Base-by-base conservation (phyloP, 2,329 filamentous ascomycete species). In the Diaporthe ampelina region DNA sequence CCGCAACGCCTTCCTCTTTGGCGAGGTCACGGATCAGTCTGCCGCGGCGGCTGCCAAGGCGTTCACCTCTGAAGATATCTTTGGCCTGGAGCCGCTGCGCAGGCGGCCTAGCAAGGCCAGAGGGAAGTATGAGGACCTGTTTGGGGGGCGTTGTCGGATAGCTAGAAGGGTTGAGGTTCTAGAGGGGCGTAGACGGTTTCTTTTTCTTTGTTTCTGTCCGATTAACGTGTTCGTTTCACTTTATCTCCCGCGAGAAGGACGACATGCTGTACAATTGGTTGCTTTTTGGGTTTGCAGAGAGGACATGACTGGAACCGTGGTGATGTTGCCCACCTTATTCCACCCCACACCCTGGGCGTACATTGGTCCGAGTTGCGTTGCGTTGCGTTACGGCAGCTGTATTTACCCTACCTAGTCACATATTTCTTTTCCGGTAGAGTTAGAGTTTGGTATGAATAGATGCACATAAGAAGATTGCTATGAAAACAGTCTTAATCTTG, bases 1-100 rank as follows among this genome's bases (percentile, higher is more conserved):
- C 77, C 85, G 87, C 63, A 91, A 90, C 74, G 89, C 90, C 0
- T 91, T 91, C 74, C 79, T 91, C 24, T 91, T 91, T 77, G 90
- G 90, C 35, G 89, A 91, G 76, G 86, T 85, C 3, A 82, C 84
- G 4, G 63, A 68, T 29, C 63, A 19, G 63, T 79, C 82, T 3
- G 84, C 83, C 3, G 80, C 78, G 13, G 80, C 82, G 3, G 83
- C 21, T 76, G 82, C 40, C 43, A 82, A 83, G 9, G 79, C 76
- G 3, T 77, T 85, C 17, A 83, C 83, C 13, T 80, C 82, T 11
- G 86, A 88, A 70, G 87, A 90, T 63, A 87, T 91, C 10, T 91
- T 91, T 78, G 89, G 88, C 7, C 75, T 91, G 77, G 86, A 90
- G 78, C 86, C 87, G 5, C 83, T 91, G 73, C 77, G 79, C 50